Evolutionary conservation across 1,284 basidiomycete genomes (phyloP).

Genomic region (Lentinula novae-zelandiae): DNA sequence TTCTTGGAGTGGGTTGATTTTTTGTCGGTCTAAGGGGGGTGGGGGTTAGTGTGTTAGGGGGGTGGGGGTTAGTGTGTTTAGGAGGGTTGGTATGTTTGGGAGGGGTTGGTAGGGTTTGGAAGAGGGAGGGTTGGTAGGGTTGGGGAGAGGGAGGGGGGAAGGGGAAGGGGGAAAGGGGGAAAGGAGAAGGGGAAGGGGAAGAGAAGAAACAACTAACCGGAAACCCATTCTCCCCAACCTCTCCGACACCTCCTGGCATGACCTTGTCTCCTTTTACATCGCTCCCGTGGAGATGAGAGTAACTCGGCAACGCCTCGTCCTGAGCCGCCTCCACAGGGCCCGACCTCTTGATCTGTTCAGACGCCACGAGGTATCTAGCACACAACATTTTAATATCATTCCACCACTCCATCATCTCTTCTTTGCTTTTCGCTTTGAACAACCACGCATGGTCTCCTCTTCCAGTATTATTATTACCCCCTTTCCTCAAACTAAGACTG

Average conservation of each 20-base stretch:
- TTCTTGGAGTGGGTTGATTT: conserved; percentile 22
- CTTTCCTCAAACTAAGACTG: conserved; percentile 30
- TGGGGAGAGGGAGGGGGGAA: neutral
- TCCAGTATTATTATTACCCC: conserved; percentile 14
- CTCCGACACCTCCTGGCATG: conserved; percentile 25
- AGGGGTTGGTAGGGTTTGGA: too few relatives aligned
- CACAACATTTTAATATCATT: conserved; percentile 97
- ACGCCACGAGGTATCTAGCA: conserved; percentile 91
- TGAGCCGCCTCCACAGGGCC: conserved; percentile 92
- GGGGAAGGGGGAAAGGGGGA: neutral
- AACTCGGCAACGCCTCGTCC: conserved; percentile 42
- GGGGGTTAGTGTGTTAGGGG: neutral
- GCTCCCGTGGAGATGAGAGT: conserved; percentile 28
- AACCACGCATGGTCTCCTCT: conserved; percentile 76
- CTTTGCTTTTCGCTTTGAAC: conserved; percentile 86
- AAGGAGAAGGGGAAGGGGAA: neutral
- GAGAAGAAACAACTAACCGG: conserved; percentile 47
- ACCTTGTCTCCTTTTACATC: conserved; percentile 21
- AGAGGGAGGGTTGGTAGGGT: too few relatives aligned
- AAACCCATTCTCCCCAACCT: conserved; percentile 68
- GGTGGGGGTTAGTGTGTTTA: neutral
- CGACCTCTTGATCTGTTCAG: conserved; percentile 89
- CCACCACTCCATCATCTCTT: conserved; percentile 99
- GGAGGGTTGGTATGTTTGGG: too few relatives aligned
- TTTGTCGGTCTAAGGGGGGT: conserved; percentile 38